Evolutionary conservation across 1,284 basidiomycete genomes (phyloP), one percentile per base, ranked within the genome.

Genomic region (Rhodotorula glutinis): DNA sequence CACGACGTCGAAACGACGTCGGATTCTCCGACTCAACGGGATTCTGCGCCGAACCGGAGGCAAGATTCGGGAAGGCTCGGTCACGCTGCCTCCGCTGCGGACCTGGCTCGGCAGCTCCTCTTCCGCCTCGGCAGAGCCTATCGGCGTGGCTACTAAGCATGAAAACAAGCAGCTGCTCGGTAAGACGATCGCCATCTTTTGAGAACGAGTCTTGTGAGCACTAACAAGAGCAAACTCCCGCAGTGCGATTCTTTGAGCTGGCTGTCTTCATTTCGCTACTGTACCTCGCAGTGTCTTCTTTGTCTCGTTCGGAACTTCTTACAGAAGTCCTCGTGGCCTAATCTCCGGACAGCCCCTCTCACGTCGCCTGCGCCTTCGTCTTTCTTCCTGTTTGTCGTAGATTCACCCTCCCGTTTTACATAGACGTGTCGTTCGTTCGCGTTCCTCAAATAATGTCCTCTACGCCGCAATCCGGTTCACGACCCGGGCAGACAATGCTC

Each of bases 401-500:
- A 52, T 52, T 27, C 29, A 25, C 51, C n/a, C n/a, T 52, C 33
- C 21, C n/a, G n/a, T n/a, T n/a, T n/a, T n/a, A n/a, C n/a, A n/a
- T 16, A 11, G 33, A 38, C 43, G 17, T 55, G 25, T 5, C 14
- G 43, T 54, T 38, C 33, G 7, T 38, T 11, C 33, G 33, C 11
- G 33, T 38, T 38, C 7, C 33, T 38, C n/a, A n/a, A n/a, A n/a
- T n/a, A n/a, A 38, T 11, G 33, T 38, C 33, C 11, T 38, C 11
- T 38, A 21, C 23, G 38, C 38, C 7, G 23, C 10, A 16, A 4
- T 14, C 38, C 53, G 13, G 11, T 8, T 27, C 19, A 62, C 27
- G 52, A 74, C n/a, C 71, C 71, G 0, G 71, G 69, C 2, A 47
- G 29, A 49, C 75, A 76, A 47, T 75, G 75, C 46, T 76, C 75